A percentile compares a stretch with the other conserved stretches of the same genome.
Conservation (phyloP, 164 flowering plant genomes). For the Stephania japonica region DNA sequence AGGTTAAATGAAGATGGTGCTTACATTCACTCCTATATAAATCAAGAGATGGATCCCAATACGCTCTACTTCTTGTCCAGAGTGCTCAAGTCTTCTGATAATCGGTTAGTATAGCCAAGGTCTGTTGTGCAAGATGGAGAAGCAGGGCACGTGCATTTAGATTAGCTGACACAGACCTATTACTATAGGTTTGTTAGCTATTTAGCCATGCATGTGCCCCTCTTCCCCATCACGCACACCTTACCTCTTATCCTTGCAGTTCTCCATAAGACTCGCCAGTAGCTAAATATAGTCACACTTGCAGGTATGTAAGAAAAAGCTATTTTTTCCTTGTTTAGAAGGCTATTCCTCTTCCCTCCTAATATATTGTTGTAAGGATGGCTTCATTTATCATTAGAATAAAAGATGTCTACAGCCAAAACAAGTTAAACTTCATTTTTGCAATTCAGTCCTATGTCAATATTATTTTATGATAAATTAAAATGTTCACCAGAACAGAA, state of each 20-base stretch:
- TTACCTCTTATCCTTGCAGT: slow-evolving; percentile 25
- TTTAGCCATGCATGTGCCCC: slow-evolving; percentile 74
- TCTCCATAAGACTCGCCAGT: background rate
- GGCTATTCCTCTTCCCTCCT: background rate
- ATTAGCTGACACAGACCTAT: slow-evolving; percentile 26
- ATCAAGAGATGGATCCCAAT: background rate
- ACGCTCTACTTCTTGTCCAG: background rate
- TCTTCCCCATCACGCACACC: slow-evolving; percentile 81
- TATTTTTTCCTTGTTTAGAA: background rate
- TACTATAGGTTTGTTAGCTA: slow-evolving; percentile 23
- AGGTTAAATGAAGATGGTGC: background rate
- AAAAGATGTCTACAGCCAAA: background rate
- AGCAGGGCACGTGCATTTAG: slow-evolving; percentile 99
- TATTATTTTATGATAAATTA: background rate
- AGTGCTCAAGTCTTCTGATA: background rate
- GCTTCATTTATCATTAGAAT: background rate
- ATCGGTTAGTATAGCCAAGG: slow-evolving; percentile 19
- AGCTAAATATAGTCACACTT: background rate
- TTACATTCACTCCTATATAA: background rate
- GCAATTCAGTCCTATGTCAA: background rate
- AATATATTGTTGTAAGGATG: background rate
- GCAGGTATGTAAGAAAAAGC: background rate
- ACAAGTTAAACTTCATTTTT: background rate
- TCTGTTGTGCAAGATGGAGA: slow-evolving; percentile 89
- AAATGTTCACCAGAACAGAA: background rate